Base-by-base conservation (phyloP, 805 yeast genomes). In the Vanderwaltozyma polyspora region DNA sequence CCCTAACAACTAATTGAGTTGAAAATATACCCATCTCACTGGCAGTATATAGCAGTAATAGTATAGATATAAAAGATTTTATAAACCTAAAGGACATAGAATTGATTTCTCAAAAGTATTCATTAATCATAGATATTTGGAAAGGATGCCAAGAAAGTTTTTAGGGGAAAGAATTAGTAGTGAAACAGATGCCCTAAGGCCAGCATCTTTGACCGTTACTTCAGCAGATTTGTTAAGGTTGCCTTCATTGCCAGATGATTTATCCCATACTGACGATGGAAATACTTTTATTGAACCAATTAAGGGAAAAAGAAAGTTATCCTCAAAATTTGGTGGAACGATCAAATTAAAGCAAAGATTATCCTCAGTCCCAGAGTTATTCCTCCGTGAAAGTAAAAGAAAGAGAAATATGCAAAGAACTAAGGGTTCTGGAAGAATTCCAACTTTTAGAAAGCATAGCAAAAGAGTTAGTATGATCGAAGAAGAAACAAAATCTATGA, bases 351-450 rank as follows among this genome's bases (percentile, higher is more conserved):
- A 43, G 34, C 39, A 51, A 36, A 41, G 60, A 27, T 38, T 55
- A 19, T 54, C 48, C 21, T 52, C 57, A 2, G 57, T 55, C 4
- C 60, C 60, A 11, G 59, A 53, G 34, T 39, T 55, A 10, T 45
- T 53, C 19, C 28, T 52, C 14, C 54, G 44, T 33, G 52, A 50
- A 30, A 41, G 46, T 15, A 45, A 44, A 10, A 37, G 28, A n/a
- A 14, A 31, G 19, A 25, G 28, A 16, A 16, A 23, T 14, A n/a
- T 9, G 6, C 15, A 27, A n/a, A 28, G 25, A 19, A 25, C 21
- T 5, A 16, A 30, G 10, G 25, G 25, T 6, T 11, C 17, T 14
- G 22, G 27, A 19, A 27, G 36, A 19, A 12, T 35, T 16, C 24
- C 28, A 17, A 32, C 31, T n/a, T 39, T 31, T 17, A 17, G 15